Base-by-base conservation (phyloP, 805 yeast species). In the Yamadazyma takamatsuzukensis region DNA sequence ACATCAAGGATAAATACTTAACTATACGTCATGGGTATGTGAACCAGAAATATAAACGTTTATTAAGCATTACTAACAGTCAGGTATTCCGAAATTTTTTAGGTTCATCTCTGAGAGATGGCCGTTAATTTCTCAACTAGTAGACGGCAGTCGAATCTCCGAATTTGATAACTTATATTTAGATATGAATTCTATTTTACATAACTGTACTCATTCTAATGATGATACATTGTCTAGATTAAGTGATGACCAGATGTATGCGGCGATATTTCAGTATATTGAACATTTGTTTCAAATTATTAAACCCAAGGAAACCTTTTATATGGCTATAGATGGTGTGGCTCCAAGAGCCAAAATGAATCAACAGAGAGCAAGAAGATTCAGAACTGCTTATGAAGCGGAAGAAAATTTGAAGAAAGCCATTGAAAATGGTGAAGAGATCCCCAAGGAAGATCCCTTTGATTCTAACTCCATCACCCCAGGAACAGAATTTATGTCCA, bases 321-420 rank as follows among this genome's bases (percentile, higher is more conserved):
- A 83, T 55, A 88, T 90, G 96, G 97, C 98, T 3, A 85, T 90
- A 49, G 98, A 90, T 64, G 98, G 98, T 55, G 97, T 90, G 32
- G 98, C 98, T 0, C 98, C 98, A 25, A 71, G 98, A 56, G 98
- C 98, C 8, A 90, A 90, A 54, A 89, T 90, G 96, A 90, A 90
- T 56, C 97, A 90, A 61, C 98, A 90, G 61, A 77, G 98, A 62
- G 79, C 96, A 0, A 80, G 98, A 70, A 78, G 98, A 64, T 90
- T 90, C 59, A 72, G 96, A 59, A 80, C 96, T 18, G 97, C 96
- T 1, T 72, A 79, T 48, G 97, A 90, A 52, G 96, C 96, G 2
- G 95, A 90, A 54, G 78, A 77, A 44, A 80, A 79, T 32, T 53
- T 83, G 52, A 70, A 72, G 37, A 82, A 84, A 54, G 96, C 96